A percentile compares a stretch with the other conserved stretches of the same genome.
Evolutionary conservation across 176 grass and related monocot genomes (phyloP).

Genomic region (Aegilops speltoides): DNA sequence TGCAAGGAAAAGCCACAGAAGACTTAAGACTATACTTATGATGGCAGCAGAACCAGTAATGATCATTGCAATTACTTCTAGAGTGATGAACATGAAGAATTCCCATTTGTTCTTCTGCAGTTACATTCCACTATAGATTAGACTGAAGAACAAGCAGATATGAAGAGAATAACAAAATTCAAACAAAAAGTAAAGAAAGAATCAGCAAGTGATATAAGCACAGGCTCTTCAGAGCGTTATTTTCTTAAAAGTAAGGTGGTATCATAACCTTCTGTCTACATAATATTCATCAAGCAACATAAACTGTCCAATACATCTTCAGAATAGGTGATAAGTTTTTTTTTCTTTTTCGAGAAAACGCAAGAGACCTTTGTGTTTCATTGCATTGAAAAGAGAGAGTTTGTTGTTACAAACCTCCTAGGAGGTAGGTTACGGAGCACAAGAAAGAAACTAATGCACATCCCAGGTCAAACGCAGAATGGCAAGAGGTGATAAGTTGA

Average conservation of each 20-base stretch:
- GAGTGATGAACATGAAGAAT: slow-evolving; percentile 96
- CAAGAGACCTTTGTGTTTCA: too few relatives aligned
- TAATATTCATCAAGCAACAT: not conserved
- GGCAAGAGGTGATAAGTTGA: not conserved
- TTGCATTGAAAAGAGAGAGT: too few relatives aligned
- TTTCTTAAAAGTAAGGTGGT: not conserved
- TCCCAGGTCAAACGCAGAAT: too few relatives aligned
- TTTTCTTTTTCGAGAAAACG: too few relatives aligned
- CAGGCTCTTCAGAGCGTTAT: slow-evolving; percentile 14
- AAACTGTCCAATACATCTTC: slow-evolving; percentile 8
- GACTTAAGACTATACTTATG: slow-evolving; percentile 56
- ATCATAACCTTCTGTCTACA: slow-evolving; percentile 1
- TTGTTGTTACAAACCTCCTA: too few relatives aligned
- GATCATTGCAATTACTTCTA: slow-evolving; percentile 97
- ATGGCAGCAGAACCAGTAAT: slow-evolving; percentile 80
- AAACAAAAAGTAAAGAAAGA: not conserved
- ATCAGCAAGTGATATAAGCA: not conserved
- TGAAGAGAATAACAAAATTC: slow-evolving; percentile 5
- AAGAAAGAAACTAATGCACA: too few relatives aligned
- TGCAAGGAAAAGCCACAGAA: slow-evolving; percentile 19
- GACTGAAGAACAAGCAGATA: slow-evolving; percentile 12
- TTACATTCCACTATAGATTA: slow-evolving; percentile 47
- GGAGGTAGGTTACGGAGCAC: too few relatives aligned
- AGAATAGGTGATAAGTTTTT: not conserved
- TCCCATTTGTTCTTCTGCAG: slow-evolving; percentile 99